Evolutionary conservation across 2,329 filamentous ascomycete genomes (phyloP).

Genomic region (Fusarium scirpi): DNA sequence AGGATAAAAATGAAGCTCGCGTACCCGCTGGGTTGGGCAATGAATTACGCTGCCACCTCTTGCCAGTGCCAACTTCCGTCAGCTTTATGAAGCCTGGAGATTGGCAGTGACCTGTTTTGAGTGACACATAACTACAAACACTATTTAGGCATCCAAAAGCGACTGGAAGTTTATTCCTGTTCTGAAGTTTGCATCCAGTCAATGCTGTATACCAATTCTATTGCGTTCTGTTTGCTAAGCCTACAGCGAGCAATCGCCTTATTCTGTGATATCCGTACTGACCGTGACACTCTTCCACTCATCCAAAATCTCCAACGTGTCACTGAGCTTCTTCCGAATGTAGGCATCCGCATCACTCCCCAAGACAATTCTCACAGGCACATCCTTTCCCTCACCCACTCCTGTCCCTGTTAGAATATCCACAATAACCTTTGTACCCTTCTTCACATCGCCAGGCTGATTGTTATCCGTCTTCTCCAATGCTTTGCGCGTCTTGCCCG

Average conservation of each 20-base stretch:
- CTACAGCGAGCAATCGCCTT: not conserved
- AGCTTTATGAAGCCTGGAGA: not conserved
- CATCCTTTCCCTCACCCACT: slow-evolving; percentile 58
- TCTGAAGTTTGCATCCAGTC: not conserved
- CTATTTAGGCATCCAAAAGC: not conserved
- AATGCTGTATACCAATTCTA: not conserved
- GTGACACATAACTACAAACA: not conserved
- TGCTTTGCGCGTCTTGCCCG: slow-evolving; percentile 44
- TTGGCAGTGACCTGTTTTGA: not conserved
- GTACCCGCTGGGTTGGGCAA: accelerated
- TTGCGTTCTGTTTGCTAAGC: not conserved
- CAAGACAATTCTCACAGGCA: slow-evolving; percentile 67
- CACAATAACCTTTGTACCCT: slow-evolving; percentile 64
- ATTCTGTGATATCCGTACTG: slow-evolving; percentile 43
- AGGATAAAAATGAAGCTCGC: too few species aligned
- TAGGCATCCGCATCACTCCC: slow-evolving; percentile 62
- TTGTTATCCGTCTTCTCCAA: slow-evolving; percentile 57
- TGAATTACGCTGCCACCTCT: not conserved
- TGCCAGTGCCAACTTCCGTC: not conserved
- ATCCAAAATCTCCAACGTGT: slow-evolving; percentile 58
- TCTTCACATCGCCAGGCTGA: slow-evolving; percentile 67
- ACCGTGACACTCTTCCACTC: slow-evolving; percentile 59
- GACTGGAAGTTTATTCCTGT: not conserved
- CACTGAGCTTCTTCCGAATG: slow-evolving; percentile 58
- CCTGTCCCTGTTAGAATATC: slow-evolving; percentile 67